Base-by-base conservation (phyloP, 1,284 basidiomycete genomes). In the Cutaneotrichosporon spelunceum region DNA sequence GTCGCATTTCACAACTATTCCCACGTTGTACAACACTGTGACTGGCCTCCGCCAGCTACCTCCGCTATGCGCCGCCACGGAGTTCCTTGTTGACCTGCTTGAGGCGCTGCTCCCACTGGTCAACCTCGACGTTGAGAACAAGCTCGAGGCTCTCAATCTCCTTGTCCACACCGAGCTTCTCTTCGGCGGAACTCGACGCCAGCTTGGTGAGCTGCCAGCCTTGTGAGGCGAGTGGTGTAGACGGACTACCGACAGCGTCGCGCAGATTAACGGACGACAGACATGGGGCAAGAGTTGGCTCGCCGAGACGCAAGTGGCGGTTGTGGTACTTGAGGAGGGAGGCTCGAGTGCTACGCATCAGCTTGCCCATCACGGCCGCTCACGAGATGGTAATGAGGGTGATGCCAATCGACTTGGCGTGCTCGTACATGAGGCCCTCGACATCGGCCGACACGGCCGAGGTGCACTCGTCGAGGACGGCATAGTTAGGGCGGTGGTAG, bases 381-480 rank as follows among this genome's bases (percentile, higher is more conserved):
- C 49, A 78, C 74, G 92, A 93, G 55, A 95, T 91, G 6, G 93
- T 95, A 67, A 98, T 89, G 52, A 99, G 83, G 0, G 94, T 96
- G 71, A 97, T 94, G 2, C 89, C 93, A 14, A 93, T 80, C n/a
- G 86, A 84, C 78, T 97, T 97, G 39, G 91, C 90, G 68, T 91
- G 87, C 73, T 95, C 89, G 80, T 97, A 98, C 91, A 99, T 94
- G 63, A 88, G 82, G 0, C 93, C 93, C 75, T 97, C 94, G 23
- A 97, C 93, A 72, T 98, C 95, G 60, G 91, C 93, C 10, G 93
- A 96, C 7, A 99, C 93, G 1, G 95, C 95, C 65, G 90, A 93
- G 5, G 94, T 97, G 79, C 92, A 95, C 76, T 98, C 94, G 74
- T 83, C 82, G 21, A 84, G 76, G 16, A 84, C 79, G 10, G 71